Base-by-base conservation (phyloP, 345 rosid species). In the Lepidium didymum region DNA sequence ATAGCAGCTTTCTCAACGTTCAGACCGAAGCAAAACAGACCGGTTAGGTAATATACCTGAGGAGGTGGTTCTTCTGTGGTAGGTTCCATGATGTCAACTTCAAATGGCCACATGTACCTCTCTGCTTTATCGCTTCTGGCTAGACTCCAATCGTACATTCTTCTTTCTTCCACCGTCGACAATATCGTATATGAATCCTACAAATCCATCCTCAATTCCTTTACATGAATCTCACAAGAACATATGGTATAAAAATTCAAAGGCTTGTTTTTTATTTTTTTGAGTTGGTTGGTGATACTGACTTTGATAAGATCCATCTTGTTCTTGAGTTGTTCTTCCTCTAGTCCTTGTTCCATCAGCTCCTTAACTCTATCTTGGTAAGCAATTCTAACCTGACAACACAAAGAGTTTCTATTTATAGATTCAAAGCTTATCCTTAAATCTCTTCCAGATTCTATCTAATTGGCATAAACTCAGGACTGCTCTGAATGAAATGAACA, bases 111-210 rank as follows among this genome's bases (percentile, higher is more conserved):
- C 3, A 77, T 61, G 63, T 87, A 90, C 35, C 64, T 69, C 2
- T 85, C 96, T 36, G 96, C 76, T 63, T 46, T 69, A 31, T 59
- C 85, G 46, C 65, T 86, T 54, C 98, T 86, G 1, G 83, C 85
- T 83, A 92, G 73, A 78, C 98, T 92, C 98, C 98, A 92, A 57
- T 89, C 96, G 42, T 92, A 92, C 83, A 92, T 27, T 73, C 98
- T 84, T 64, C 91, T 86, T 75, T 92, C 98, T 56, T 89, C 82
- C 52, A 27, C 70, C 1, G 91, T 40, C 4, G 96, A 89, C 67
- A 92, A 72, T 9, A 89, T 81, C 14, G 81, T 59, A 70, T 87
- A 85, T 0, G 96, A 81, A 60, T 89, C 96, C 98, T 92, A 38
- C 1, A 56, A 35, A 54, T 23, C 3, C 41, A 56, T 15, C 41